Conservation (phyloP, 805 yeast genomes). For the Candida sonorensis region DNA sequence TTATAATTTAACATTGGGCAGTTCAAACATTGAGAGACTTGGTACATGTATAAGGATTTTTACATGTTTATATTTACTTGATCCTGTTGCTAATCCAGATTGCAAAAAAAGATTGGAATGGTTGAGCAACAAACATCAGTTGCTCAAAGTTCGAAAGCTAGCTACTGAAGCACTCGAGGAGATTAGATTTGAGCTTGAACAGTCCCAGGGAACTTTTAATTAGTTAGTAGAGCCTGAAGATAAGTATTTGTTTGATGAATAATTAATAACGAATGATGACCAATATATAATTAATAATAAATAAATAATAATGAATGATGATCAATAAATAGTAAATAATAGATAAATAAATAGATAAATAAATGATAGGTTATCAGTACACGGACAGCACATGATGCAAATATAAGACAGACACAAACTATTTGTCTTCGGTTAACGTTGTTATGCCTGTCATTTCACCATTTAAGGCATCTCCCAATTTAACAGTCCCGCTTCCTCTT, state of each 20-base stretch:
- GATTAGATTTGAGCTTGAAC: conserved; percentile 7
- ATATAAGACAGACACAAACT: too few species aligned
- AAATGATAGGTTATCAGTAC: too few species aligned
- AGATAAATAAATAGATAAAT: too few species aligned
- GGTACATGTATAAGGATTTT: conserved; percentile 36
- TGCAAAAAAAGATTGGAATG: conserved; percentile 17
- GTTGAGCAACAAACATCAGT: conserved; percentile 20
- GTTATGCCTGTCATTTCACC: conserved; percentile 4
- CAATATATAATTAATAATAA: conserved; percentile 1
- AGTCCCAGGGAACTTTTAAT: too few species aligned
- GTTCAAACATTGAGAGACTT: conserved; percentile 33
- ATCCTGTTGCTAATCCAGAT: conserved; percentile 8
- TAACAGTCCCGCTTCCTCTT: conserved; percentile 67
- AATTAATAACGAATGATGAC: too few species aligned
- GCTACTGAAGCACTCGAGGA: conserved; percentile 19
- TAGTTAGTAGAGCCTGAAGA: not conserved
- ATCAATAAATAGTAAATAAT: too few species aligned
- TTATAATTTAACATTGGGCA: conserved; percentile 51
- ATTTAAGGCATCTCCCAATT: conserved; percentile 53
- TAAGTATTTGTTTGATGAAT: too few species aligned
- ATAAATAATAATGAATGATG: too few species aligned
- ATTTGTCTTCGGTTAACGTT: conserved; percentile 13
- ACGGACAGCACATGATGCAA: too few species aligned
- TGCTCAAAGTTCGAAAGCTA: conserved; percentile 8
- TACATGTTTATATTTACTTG: conserved; percentile 27